These are phyloP conservation scores for Corniculantispora saksenae DNA, from an alignment of 2,329 filamentous ascomycete genomes.

Conservation along the genomic window DNA sequence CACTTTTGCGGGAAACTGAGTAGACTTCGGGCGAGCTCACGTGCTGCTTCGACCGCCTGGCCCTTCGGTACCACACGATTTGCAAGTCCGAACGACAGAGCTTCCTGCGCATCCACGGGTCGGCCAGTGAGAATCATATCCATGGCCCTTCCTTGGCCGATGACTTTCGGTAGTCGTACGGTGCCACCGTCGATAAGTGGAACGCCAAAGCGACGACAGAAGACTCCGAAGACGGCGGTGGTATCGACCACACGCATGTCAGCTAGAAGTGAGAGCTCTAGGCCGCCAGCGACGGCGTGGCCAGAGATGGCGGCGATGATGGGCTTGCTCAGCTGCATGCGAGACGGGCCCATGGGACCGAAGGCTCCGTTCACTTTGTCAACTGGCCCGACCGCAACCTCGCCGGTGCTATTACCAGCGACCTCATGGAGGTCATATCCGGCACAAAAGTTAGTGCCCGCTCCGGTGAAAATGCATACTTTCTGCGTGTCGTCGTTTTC, in stretches of 20 bases:
- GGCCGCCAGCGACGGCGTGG: constrained; percentile 53
- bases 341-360: constrained; percentile 54
- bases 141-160: constrained; percentile 54
- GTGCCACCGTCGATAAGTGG: constrained; percentile 46
- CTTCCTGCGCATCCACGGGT: constrained; percentile 49
- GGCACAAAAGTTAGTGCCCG: constrained; percentile 50
- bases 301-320: constrained; percentile 53
- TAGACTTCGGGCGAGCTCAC: constrained; percentile 46
- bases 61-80: constrained; percentile 55
- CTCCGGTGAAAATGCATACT: constrained; percentile 52
- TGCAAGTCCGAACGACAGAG: constrained; percentile 52
- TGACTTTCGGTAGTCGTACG: constrained; percentile 50
- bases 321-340: constrained; percentile 52
- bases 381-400: constrained; percentile 15
- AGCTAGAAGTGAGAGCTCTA: constrained; percentile 53
- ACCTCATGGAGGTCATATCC: constrained; percentile 53
- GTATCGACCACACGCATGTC: constrained; percentile 57
- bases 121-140: constrained; percentile 60
- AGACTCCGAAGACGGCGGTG: constrained; percentile 55
- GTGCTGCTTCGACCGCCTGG: constrained; percentile 49
- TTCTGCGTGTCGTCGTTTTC: constrained; percentile 52
- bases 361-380: constrained; percentile 25
- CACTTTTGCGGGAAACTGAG: constrained; percentile 52
- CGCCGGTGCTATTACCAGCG: constrained; percentile 26
- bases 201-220: constrained; percentile 48